Conservation (phyloP, 2,329 filamentous ascomycete species). For the Fusarium euwallaceae region DNA sequence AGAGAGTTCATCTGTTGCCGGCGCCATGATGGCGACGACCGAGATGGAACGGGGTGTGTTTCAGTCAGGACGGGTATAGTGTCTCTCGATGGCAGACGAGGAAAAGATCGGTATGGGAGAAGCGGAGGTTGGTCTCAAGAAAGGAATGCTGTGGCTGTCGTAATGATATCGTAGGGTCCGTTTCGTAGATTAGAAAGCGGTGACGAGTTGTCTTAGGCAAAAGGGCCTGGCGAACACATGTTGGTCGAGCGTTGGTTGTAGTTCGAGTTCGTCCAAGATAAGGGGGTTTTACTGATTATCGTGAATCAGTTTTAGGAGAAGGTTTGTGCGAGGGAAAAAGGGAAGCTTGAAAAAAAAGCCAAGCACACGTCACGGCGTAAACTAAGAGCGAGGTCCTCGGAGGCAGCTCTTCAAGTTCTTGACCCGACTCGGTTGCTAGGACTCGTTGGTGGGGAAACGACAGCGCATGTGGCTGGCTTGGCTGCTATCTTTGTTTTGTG, state of each 20-base stretch:
- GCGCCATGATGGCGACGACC: constrained; percentile 69
- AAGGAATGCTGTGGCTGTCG: constrained; percentile 26
- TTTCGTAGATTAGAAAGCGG: constrained; percentile 13
- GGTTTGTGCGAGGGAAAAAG: constrained; percentile 23
- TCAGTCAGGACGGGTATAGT: constrained; percentile 32
- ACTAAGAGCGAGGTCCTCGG: constrained; percentile 19
- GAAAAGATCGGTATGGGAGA: neutral
- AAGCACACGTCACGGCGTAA: constrained; percentile 18
- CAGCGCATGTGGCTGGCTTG: constrained; percentile 9
- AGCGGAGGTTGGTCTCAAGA: constrained; percentile 21
- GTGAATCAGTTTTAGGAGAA: constrained; percentile 1
- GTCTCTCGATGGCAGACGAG: constrained; percentile 15
- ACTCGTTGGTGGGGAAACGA: constrained; percentile 40
- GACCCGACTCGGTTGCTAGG: constrained; percentile 25
- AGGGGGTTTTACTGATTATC: neutral
- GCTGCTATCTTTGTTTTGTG: constrained; percentile 3
- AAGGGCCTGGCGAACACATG: constrained; percentile 23
- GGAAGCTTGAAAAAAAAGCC: constrained; percentile 15
- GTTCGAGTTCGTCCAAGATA: constrained; percentile 13
- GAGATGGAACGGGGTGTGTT: constrained; percentile 41
- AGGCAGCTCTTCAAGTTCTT: constrained; percentile 16
- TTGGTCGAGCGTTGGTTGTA: constrained; percentile 3
- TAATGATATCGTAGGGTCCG: constrained; percentile 16
- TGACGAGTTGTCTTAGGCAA: constrained; percentile 39
- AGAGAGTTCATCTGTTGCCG: constrained; percentile 71